Base-by-base conservation (phyloP, 78 protist species). In the Blattamonas nauphoetae region DNA sequence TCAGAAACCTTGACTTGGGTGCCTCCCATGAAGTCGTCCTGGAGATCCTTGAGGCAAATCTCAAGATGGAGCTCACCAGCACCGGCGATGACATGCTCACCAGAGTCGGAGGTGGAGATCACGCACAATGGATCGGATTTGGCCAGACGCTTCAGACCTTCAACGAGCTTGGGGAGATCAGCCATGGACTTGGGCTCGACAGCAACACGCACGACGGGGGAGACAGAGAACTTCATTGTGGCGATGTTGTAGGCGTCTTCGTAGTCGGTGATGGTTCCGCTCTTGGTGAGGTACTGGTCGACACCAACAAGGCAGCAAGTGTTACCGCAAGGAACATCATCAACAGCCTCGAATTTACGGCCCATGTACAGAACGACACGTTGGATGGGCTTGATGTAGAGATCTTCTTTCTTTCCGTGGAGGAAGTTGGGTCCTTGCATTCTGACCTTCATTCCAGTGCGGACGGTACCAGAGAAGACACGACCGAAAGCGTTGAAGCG, bases 401-500 rank as follows among this genome's bases (percentile, higher is more conserved):
- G 90, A 90, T 98, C 99, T 6, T 92, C 94, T 92, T 98, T 97
- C 90, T 90, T 93, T 81, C 99, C 98, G 82, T 91, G 93, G 41
- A 87, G 93, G 94, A 94, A 97, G 96, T 97, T 94, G 77, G 94
- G 94, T 41, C 99, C 99, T 96, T 93, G 89, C 90, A 98, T 97
- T 83, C 98, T 89, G 89, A 95, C 96, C 94, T 96, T 94, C 85
- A 78, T 90, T 44, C 99, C 99, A 41, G 99, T 94, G 87, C 90
- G 78, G 87, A 96, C 89, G 43, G 90, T 91, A 36, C 99, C 99
- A 1, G 99, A 91, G 96, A 96, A 98, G 81, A 98, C 99, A 92
- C 99, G 98, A 84, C 99, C 99, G 94, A 98, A 96, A 46, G 99
- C 99, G 93, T 89, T 93, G 99, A 98, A 97, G 85, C 99, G 95